phyloP scores from a whole-genome alignment of 2,329 filamentous ascomycete species.

The Cladosporium sp. region DNA sequence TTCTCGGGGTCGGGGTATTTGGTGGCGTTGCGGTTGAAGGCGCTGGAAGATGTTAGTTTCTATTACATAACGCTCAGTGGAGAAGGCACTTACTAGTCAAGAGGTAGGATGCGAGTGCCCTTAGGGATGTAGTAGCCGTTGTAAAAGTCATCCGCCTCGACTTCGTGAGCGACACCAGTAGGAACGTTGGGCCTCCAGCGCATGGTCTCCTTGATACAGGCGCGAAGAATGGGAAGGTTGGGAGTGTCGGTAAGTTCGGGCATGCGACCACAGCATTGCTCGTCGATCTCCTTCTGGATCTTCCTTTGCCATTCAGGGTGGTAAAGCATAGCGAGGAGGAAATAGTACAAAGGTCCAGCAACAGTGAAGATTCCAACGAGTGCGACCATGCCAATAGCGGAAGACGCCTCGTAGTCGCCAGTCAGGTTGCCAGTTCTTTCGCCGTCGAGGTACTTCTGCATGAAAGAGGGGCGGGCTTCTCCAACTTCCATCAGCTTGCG shows the following conservation, averaged over 20 bases:
- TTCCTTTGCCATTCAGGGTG: constrained; percentile 47
- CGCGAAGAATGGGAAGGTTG: constrained; percentile 29
- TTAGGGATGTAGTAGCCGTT: constrained; percentile 51
- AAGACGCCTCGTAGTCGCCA: constrained; percentile 34
- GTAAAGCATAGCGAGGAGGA: constrained; percentile 42
- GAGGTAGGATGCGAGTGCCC: constrained; percentile 49
- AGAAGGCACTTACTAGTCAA: constrained; percentile 44
- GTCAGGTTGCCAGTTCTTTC: constrained; percentile 30
- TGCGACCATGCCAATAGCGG: constrained; percentile 33
- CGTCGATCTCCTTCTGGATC: constrained; percentile 44
- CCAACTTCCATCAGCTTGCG: constrained; percentile 38
- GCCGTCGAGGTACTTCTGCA: constrained; percentile 41
- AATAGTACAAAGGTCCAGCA: constrained; percentile 27
- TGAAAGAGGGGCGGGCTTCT: constrained; percentile 40
- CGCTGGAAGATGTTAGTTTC: constrained; percentile 33
- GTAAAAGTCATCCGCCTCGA: constrained; percentile 51
- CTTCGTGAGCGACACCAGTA: constrained; percentile 51
- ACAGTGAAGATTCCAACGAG: constrained; percentile 34
- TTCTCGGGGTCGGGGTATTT: constrained; percentile 62
- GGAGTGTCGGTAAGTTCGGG: constrained; percentile 39
- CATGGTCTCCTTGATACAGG: constrained; percentile 33
- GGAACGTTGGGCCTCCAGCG: constrained; percentile 50
- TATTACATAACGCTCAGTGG: neutral
- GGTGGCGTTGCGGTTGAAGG: constrained; percentile 54
- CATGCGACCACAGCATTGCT: constrained; percentile 39